phyloP scores from a whole-genome alignment of 2,329 filamentous ascomycete species.

The Cryphonectria parasitica region DNA sequence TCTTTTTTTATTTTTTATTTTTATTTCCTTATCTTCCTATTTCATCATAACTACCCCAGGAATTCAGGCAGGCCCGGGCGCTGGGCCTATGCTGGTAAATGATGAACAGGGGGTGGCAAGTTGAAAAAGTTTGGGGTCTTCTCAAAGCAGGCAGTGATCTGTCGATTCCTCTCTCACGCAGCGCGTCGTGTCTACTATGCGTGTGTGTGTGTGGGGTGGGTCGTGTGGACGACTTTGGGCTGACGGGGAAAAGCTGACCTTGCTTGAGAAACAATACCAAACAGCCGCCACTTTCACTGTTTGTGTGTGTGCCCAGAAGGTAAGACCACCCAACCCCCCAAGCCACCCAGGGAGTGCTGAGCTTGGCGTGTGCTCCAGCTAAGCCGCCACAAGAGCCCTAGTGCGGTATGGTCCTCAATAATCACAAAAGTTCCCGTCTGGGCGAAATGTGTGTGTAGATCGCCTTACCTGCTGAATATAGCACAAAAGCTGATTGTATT shows the following conservation, averaged over 20 bases:
- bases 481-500: neutral
- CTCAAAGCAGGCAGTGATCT: constrained; percentile 13
- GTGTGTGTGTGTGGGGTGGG: neutral
- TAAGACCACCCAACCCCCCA: neutral
- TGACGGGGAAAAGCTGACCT: neutral
- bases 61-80: neutral
- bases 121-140: constrained; percentile 21
- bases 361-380: neutral
- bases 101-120: constrained; percentile 31
- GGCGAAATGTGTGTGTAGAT: neutral
- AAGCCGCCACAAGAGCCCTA: neutral
- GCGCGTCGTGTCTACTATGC: neutral
- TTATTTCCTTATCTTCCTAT: constrained; percentile 2
- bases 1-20: neutral
- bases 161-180: constrained; percentile 1
- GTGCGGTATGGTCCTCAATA: neutral
- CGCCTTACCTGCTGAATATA: neutral
- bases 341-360: neutral
- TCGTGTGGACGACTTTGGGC: neutral
- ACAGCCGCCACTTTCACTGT: neutral
- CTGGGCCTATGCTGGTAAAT: constrained; percentile 1
- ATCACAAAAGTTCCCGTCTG: neutral
- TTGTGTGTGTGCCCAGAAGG: too few relatives aligned
- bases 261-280: neutral
- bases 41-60: constrained; percentile 25